These are phyloP conservation scores for Annulohypoxylon nitens DNA, from an alignment of 495 filamentous ascomycete genomes.

Conservation along the genomic window DNA sequence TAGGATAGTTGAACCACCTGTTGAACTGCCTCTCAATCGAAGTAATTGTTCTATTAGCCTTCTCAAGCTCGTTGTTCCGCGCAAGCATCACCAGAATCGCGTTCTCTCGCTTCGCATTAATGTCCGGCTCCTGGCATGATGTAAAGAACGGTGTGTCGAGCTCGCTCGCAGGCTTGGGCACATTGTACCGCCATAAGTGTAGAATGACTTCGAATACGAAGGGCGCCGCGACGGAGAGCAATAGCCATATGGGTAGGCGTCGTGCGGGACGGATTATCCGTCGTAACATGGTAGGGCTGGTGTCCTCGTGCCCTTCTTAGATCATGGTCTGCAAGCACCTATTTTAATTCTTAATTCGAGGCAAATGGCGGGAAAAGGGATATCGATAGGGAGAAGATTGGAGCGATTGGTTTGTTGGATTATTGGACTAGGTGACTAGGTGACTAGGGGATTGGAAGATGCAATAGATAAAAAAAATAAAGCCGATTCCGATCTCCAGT, in stretches of 20 bases:
- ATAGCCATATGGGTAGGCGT: constrained; percentile 48
- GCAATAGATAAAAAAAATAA: constrained; percentile 3
- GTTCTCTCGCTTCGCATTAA: constrained; percentile 77
- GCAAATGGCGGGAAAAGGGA: constrained; percentile 21
- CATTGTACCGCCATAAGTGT: constrained; percentile 47
- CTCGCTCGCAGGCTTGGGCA: constrained; percentile 45
- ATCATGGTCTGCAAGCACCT: constrained; percentile 37
- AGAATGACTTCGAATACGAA: constrained; percentile 49
- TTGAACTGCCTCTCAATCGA: constrained; percentile 98
- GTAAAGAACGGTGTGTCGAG: constrained; percentile 62
- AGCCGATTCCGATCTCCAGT: neutral
- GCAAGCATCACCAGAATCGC: constrained; percentile 90
- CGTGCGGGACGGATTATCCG: constrained; percentile 52
- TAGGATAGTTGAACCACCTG: constrained; percentile 95
- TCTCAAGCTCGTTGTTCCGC: constrained; percentile 86
- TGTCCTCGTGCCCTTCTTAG: constrained; percentile 35
- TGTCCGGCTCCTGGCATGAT: constrained; percentile 59
- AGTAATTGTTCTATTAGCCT: constrained; percentile 87
- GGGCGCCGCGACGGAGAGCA: constrained; percentile 45
- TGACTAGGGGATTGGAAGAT: constrained; percentile 2
- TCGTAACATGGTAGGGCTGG: constrained; percentile 49
- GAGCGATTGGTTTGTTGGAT: constrained; percentile 29
- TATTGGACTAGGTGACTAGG: constrained; percentile 35
- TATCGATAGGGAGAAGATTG: constrained; percentile 32
- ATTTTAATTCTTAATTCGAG: constrained; percentile 15